A percentile compares a stretch with the other conserved stretches of the same genome.
Conservation (phyloP, 2,329 filamentous ascomycete species). For the Epichloe uncinata region DNA sequence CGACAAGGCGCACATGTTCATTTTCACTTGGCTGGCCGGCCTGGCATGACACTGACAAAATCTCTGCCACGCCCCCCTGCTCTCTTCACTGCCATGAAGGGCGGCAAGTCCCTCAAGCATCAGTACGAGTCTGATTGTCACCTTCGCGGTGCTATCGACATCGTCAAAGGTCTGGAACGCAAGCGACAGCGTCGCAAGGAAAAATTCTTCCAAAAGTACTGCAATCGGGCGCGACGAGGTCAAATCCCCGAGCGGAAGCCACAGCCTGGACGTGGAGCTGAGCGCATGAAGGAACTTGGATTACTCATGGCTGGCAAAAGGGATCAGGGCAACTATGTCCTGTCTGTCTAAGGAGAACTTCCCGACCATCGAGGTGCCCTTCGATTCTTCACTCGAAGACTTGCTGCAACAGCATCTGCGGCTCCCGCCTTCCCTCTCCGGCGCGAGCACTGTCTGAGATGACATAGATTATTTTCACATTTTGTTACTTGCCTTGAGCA, state of each 20-base stretch:
- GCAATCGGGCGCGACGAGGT: slow-evolving; percentile 64
- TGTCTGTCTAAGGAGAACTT: slow-evolving; percentile 45
- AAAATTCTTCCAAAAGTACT: slow-evolving; percentile 83
- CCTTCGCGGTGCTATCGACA: slow-evolving; percentile 88
- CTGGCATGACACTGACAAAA: slow-evolving; percentile 63
- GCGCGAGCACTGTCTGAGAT: background rate
- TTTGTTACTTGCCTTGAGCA: background rate
- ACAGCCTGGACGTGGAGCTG: slow-evolving; percentile 72
- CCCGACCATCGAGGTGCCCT: background rate
- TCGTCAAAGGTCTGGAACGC: slow-evolving; percentile 88
- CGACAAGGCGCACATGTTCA: slow-evolving; percentile 24
- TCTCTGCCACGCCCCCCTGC: slow-evolving; percentile 73
- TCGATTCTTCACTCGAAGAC: background rate
- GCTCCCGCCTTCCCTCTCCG: no score
- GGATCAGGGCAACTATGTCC: slow-evolving; percentile 62
- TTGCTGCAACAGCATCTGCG: background rate
- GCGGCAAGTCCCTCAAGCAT: slow-evolving; percentile 25
- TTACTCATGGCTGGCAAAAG: slow-evolving; percentile 74
- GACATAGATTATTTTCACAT: background rate
- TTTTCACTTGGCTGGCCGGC: slow-evolving; percentile 36
- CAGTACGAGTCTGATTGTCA: slow-evolving; percentile 39
- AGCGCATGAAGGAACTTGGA: slow-evolving; percentile 75
- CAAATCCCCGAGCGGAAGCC: slow-evolving; percentile 50
- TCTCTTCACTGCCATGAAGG: slow-evolving; percentile 45
- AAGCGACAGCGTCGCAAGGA: slow-evolving; percentile 88